phyloP scores from a whole-genome alignment of 345 rosid genomes.

The Populus euphratica region DNA sequence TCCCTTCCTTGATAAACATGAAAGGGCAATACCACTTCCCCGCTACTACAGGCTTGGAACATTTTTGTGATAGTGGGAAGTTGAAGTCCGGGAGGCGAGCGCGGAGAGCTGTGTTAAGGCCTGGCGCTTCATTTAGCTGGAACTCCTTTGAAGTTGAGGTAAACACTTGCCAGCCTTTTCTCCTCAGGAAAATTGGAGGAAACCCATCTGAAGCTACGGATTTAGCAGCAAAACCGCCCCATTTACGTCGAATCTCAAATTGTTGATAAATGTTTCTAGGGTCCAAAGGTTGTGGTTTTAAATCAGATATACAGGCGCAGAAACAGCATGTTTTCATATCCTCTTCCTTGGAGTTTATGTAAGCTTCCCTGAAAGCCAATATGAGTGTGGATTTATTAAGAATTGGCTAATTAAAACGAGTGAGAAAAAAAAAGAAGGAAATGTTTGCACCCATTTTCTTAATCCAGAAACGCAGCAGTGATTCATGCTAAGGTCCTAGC shows the following conservation, averaged over 20 bases:
- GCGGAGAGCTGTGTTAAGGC: constrained; percentile 12
- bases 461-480: too few species aligned
- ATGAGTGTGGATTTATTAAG: too few species aligned
- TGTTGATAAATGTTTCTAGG: constrained; percentile 6
- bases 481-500: too few species aligned
- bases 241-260: constrained; percentile 2
- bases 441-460: too few species aligned
- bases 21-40: constrained; percentile 29
- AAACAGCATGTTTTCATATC: constrained; percentile 19
- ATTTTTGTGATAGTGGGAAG: constrained; percentile 1
- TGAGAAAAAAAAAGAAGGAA: too few species aligned
- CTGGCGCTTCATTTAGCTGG: constrained; percentile 20
- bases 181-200: constrained; percentile 17
- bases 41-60: background rate
- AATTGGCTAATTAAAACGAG: too few species aligned
- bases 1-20: constrained; percentile 17
- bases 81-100: constrained; percentile 14
- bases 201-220: constrained; percentile 12
- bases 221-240: constrained; percentile 4
- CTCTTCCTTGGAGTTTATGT: constrained; percentile 10
- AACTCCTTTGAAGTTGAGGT: constrained; percentile 9
- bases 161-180: constrained; percentile 9
- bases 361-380: constrained; percentile 9
- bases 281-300: constrained; percentile 8
- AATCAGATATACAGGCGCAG: background rate